Conservation (phyloP, 345 rosid genomes). For the Euphorbia tirucalli region DNA sequence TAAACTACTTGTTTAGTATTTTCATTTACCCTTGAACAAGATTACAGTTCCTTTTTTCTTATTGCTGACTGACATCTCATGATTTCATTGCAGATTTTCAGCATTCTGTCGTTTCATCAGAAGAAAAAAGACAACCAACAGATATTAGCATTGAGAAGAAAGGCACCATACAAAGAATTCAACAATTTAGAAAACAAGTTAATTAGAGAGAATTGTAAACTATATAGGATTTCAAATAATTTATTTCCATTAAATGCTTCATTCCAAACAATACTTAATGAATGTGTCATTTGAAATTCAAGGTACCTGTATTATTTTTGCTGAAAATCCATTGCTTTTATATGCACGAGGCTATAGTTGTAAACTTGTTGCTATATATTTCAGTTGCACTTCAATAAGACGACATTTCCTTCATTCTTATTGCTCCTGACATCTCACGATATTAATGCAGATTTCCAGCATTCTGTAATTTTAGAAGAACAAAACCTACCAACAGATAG, state of each 20-base stretch:
- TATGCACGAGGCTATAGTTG: background rate
- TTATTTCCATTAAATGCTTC: too few species aligned
- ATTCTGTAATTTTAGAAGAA: constrained; percentile 1
- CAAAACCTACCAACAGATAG: background rate
- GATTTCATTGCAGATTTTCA: constrained; percentile 20
- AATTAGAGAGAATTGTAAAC: too few species aligned
- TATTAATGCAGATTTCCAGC: constrained; percentile 20
- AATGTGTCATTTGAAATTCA: background rate
- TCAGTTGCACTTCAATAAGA: background rate
- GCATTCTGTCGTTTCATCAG: background rate
- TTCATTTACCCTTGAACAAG: background rate
- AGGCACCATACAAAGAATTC: background rate
- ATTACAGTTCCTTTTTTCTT: background rate
- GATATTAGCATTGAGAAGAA: constrained; percentile 9
- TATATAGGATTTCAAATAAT: too few species aligned
- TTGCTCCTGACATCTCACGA: constrained; percentile 1
- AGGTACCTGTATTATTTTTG: background rate
- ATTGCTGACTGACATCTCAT: constrained; percentile 1
- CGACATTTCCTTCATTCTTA: background rate
- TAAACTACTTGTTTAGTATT: background rate
- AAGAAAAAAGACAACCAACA: background rate
- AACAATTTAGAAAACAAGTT: background rate
- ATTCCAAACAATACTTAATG: too few species aligned
- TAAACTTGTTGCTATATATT: background rate
- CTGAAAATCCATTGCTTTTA: background rate